These are phyloP conservation scores for Sonneratia alba DNA, from an alignment of 345 rosid species.

Conservation along the genomic window DNA sequence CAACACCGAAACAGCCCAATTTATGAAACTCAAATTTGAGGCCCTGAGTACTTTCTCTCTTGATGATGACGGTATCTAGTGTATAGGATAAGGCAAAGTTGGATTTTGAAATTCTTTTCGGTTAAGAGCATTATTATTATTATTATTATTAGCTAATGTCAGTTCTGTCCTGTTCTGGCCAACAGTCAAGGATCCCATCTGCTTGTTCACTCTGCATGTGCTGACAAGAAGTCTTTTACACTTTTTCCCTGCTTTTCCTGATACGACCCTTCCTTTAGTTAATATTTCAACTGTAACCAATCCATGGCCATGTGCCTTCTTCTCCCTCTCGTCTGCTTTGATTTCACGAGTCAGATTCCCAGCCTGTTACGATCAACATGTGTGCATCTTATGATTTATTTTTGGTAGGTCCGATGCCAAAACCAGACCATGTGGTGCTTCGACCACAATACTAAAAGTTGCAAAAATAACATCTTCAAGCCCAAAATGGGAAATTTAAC, in stretches of 20 bases:
- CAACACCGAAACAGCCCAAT: too few relatives aligned
- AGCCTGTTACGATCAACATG: too few relatives aligned
- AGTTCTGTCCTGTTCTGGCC: neutral
- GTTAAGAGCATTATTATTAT: neutral
- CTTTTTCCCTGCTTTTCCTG: conserved; percentile 2
- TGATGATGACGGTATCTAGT: too few relatives aligned
- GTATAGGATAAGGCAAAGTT: neutral
- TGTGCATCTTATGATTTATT: too few relatives aligned
- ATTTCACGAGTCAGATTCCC: too few relatives aligned
- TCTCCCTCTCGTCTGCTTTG: neutral
- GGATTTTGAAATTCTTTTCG: neutral
- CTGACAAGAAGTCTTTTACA: neutral
- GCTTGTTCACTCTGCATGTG: conserved; percentile 1
- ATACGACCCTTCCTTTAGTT: neutral
- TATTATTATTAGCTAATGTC: neutral
- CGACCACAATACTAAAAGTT: too few relatives aligned
- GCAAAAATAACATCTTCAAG: too few relatives aligned
- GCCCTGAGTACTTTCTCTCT: too few relatives aligned
- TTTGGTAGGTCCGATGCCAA: too few relatives aligned
- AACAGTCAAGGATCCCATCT: neutral
- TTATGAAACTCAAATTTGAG: too few relatives aligned
- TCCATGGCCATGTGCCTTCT: neutral
- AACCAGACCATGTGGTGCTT: too few relatives aligned
- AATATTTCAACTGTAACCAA: neutral
- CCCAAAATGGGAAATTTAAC: too few relatives aligned